These are phyloP conservation scores for Solanum gandarillasii DNA, from an alignment of 257 asterid species.

Conservation along the genomic window DNA sequence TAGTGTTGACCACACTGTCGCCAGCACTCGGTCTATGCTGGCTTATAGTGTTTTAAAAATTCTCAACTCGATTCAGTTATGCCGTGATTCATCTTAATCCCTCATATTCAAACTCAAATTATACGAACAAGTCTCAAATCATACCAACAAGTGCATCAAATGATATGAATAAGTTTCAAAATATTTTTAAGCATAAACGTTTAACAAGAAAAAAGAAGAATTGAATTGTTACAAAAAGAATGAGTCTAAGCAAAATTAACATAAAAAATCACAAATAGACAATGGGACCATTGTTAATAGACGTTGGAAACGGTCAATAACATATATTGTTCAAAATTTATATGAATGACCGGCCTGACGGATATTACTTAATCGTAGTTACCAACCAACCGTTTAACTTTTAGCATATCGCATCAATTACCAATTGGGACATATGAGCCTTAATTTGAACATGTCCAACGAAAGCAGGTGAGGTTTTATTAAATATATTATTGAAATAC, in stretches of 20 bases:
- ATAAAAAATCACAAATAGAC: background rate
- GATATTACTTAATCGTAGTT: background rate
- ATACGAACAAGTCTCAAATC: background rate
- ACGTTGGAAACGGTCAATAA: background rate
- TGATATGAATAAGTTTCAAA: background rate
- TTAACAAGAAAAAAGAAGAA: too few species aligned
- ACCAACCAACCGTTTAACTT: background rate
- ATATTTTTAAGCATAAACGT: background rate
- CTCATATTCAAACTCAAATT: background rate
- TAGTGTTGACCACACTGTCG: background rate
- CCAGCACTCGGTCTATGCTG: background rate
- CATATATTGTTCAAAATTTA: background rate
- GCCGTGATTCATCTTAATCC: background rate
- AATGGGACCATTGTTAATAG: background rate
- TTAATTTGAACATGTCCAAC: background rate
- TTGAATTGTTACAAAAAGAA: background rate
- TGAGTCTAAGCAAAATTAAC: background rate
- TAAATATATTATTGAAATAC: background rate
- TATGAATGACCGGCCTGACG: background rate
- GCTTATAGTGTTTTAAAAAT: background rate
- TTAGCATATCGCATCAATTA: background rate
- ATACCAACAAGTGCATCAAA: background rate
- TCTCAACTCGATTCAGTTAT: background rate
- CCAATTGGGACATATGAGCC: background rate
- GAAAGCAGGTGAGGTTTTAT: background rate